Evolutionary conservation across 331 rosid genomes (phyloP).

Genomic region (Telfairia occidentalis): DNA sequence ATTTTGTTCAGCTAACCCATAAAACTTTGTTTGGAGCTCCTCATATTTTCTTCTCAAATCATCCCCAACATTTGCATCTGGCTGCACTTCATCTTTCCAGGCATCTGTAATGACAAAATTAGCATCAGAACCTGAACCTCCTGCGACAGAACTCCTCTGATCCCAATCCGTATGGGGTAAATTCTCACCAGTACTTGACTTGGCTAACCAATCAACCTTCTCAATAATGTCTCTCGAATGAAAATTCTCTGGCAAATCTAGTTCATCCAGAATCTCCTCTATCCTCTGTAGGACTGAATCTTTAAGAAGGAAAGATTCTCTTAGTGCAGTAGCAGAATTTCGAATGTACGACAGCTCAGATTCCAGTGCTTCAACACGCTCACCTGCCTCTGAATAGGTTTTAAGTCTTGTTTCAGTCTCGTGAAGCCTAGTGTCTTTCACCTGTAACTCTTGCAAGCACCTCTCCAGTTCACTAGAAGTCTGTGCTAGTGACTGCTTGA

Average conservation of each 20-base stretch:
- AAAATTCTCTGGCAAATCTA: slow-evolving; percentile 94
- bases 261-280: slow-evolving; percentile 90
- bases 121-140: slow-evolving; percentile 65
- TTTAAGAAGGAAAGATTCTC: slow-evolving; percentile 96
- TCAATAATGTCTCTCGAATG: slow-evolving; percentile 83
- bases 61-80: slow-evolving; percentile 42
- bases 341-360: slow-evolving; percentile 97
- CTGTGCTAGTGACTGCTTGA: slow-evolving; percentile 69
- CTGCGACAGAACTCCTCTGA: slow-evolving; percentile 63
- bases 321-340: slow-evolving; percentile 82
- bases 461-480: slow-evolving; percentile 71
- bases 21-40: slow-evolving; percentile 72
- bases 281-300: slow-evolving; percentile 95
- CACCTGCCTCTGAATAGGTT: slow-evolving; percentile 84
- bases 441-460: slow-evolving; percentile 64
- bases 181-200: slow-evolving; percentile 47
- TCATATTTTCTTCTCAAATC: slow-evolving; percentile 56
- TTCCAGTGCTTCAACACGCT: slow-evolving; percentile 89
- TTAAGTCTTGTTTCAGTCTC: slow-evolving; percentile 76
- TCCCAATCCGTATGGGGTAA: slow-evolving; percentile 58
- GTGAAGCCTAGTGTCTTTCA: slow-evolving; percentile 56
- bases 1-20: slow-evolving; percentile 88
- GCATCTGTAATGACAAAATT: slow-evolving; percentile 59
- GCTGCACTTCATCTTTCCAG: slow-evolving; percentile 65
- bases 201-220: slow-evolving; percentile 93